These are phyloP conservation scores for Zygotorulaspora florentina DNA, from an alignment of 805 yeast genomes.

Conservation along the genomic window DNA sequence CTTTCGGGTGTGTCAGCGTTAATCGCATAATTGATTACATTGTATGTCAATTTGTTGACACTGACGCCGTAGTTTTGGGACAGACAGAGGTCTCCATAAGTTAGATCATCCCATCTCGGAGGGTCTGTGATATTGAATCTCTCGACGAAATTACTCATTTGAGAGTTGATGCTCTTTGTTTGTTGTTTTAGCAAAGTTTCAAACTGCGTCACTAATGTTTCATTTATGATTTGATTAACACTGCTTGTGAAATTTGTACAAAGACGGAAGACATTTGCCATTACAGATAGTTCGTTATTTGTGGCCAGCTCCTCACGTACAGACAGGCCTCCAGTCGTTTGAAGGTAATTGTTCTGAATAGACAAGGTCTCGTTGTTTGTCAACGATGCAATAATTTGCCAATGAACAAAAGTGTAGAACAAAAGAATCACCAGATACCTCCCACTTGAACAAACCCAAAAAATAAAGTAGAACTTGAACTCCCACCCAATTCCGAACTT, in stretches of 20 bases:
- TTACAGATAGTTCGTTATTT: background rate
- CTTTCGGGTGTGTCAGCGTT: background rate
- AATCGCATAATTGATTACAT: background rate
- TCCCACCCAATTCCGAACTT: constrained; percentile 2
- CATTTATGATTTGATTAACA: constrained; percentile 3
- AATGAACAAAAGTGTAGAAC: constrained; percentile 11
- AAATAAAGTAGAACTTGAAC: constrained; percentile 2
- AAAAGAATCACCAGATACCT: constrained; percentile 11
- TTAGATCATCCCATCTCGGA: constrained; percentile 8
- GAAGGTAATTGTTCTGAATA: no score
- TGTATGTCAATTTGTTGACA: background rate
- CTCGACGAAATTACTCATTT: constrained; percentile 4
- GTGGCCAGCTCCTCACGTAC: background rate
- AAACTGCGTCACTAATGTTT: constrained; percentile 2
- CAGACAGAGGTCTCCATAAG: background rate
- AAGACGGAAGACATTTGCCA: background rate
- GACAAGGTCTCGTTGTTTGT: background rate
- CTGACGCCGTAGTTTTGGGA: background rate
- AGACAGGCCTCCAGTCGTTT: no score
- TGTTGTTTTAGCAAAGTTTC: background rate
- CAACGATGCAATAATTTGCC: constrained; percentile 8
- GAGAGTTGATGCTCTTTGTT: constrained; percentile 5
- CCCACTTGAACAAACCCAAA: constrained; percentile 18
- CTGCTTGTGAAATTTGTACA: constrained; percentile 5
- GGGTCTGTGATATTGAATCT: constrained; percentile 3